phyloP scores from a whole-genome alignment of 2,329 filamentous ascomycete species.

The Colletotrichum lindemuthianum region DNA sequence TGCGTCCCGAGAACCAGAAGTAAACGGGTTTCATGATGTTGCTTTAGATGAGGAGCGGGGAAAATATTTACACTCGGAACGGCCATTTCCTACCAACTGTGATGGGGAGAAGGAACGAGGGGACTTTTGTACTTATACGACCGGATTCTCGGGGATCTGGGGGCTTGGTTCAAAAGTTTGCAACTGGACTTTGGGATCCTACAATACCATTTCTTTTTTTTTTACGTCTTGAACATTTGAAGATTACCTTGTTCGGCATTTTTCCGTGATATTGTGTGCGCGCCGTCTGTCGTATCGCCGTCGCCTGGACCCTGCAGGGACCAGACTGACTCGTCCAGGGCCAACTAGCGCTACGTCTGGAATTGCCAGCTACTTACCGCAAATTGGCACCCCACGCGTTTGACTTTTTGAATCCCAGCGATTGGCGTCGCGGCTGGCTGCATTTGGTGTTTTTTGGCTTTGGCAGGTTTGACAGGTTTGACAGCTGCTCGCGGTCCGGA shows the following conservation, averaged over 20 bases:
- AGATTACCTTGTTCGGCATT: background rate
- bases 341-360: slow-evolving; percentile 13
- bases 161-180: slow-evolving; percentile 39
- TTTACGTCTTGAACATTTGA: slow-evolving; percentile 17
- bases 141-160: slow-evolving; percentile 43
- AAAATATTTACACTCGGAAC: slow-evolving; percentile 22
- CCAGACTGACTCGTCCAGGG: slow-evolving; percentile 8
- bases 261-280: slow-evolving; percentile 5
- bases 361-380: slow-evolving; percentile 1
- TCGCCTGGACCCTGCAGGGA: slow-evolving; percentile 2
- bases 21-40: slow-evolving; percentile 52
- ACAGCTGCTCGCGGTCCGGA: background rate
- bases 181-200: slow-evolving; percentile 36
- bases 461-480: background rate
- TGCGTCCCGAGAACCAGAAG: slow-evolving; percentile 89
- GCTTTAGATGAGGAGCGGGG: slow-evolving; percentile 27
- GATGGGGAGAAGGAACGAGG: slow-evolving; percentile 21
- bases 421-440: background rate
- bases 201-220: slow-evolving; percentile 35
- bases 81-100: slow-evolving; percentile 34
- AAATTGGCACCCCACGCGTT: background rate
- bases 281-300: background rate
- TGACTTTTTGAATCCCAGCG: background rate
- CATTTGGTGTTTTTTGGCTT: slow-evolving; percentile 3
- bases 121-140: slow-evolving; percentile 48